Evolutionary conservation across 1,139 yeast species (phyloP), one percentile per base, ranked within the genome.

Genomic region (Scheffersomyces segobiensis): DNA sequence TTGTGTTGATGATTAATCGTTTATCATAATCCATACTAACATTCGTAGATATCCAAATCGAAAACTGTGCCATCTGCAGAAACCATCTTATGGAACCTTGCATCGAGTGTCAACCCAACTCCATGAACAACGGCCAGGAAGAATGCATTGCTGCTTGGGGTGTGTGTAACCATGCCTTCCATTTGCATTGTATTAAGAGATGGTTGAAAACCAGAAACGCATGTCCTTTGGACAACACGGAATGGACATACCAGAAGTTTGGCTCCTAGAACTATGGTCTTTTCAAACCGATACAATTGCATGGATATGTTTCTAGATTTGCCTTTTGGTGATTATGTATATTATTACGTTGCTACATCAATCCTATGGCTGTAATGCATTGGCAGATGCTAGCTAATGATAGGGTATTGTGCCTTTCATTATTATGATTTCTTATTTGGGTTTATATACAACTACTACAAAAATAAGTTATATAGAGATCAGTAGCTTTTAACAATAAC

Each of bases 111-210:
- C 97, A 93, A 73, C 91, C 97, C 19, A 88, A 89, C 68, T 88
- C 89, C 50, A 88, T 87, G 72, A 84, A 74, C 58, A 77, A 86
- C 56, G 78, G 88, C n/a, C 83, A 85, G 53, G 89, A 87, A 53
- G 96, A 90, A 65, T 96, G 99, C 77, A 88, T 91, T 55, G 96
- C 97, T 10, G 98, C 98, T 1, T 93, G 98, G 96, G 99, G 99
- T 51, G 85, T 85, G 57, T 95, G 99, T 77, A 93, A 93, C 70
- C 97, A 92, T 71, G 96, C 97, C 22, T 92, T 92, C 81, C 97
- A 92, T 71, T 82, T 93, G 75, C 99, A 95, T 76, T 95, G 99
- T 76, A 96, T 95, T 65, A 87, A 93, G 56, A 86, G 97, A 67
- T 95, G 99, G 99, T 86, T 96, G 65, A 90, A 90, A 73, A 91